Evolutionary conservation across 176 grass and related monocot species (phyloP).

Genomic region (Cymbopogon citratus): DNA sequence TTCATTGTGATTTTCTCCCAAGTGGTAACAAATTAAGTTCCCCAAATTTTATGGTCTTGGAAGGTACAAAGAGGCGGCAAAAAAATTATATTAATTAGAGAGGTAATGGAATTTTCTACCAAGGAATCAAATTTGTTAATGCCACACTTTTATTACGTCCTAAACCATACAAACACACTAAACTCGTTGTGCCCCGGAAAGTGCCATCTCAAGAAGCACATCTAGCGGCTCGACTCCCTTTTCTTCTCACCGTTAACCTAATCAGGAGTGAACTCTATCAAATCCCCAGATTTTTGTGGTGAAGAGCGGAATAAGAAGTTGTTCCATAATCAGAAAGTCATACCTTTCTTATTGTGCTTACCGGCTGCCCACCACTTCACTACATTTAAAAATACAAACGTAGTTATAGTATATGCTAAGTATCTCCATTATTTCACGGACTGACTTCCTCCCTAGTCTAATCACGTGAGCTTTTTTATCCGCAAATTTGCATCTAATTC

Average conservation of each 20-base stretch:
- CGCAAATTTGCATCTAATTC: conserved; percentile 25
- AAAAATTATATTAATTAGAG: background rate
- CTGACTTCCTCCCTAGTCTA: background rate
- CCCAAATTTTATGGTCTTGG: background rate
- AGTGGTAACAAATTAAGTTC: background rate
- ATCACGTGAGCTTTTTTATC: conserved; percentile 25
- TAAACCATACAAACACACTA: background rate
- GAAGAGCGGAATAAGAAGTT: background rate
- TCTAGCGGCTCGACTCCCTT: background rate
- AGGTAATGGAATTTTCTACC: background rate
- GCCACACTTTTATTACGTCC: background rate
- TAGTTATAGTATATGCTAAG: background rate
- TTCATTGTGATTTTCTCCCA: background rate
- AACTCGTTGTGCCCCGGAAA: background rate
- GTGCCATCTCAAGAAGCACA: background rate
- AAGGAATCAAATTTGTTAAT: background rate
- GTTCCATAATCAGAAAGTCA: background rate
- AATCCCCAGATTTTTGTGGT: background rate
- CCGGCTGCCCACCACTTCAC: background rate
- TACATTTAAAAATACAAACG: conserved; percentile 1
- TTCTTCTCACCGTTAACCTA: background rate
- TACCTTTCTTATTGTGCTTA: background rate
- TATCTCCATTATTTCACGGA: conserved; percentile 18
- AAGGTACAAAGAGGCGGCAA: background rate
- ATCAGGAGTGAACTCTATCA: background rate